A percentile compares a stretch with the other conserved stretches of the same genome.
phyloP scores from a whole-genome alignment of 148 eudicot species.

The Selenicereus undatus region DNA sequence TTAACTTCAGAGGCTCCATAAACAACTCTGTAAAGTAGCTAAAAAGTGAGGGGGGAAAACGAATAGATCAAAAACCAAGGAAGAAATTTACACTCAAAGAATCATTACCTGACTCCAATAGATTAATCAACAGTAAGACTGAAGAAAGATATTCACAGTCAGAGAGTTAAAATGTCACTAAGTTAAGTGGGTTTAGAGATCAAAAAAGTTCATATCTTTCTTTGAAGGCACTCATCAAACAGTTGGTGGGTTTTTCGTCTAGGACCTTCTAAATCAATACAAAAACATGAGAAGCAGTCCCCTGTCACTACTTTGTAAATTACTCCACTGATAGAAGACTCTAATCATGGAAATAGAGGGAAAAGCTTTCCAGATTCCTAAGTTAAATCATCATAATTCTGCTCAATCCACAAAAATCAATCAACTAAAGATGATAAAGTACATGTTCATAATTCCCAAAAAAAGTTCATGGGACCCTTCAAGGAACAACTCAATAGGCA shows the following conservation, averaged over 20 bases:
- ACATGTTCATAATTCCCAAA: not conserved
- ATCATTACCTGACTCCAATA: not conserved
- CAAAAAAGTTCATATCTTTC: slow-evolving; percentile 22
- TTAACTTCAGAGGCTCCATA: slow-evolving; percentile 21
- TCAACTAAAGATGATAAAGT: not conserved
- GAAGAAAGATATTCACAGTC: slow-evolving; percentile 4
- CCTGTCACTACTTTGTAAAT: slow-evolving; percentile 24
- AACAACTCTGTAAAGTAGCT: slow-evolving; percentile 13
- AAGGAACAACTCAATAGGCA: not conserved
- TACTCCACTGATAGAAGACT: slow-evolving; percentile 23
- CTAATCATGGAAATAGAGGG: not conserved
- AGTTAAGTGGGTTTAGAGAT: slow-evolving; percentile 15
- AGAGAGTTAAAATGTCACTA: slow-evolving; percentile 6
- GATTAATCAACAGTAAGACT: slow-evolving; percentile 1
- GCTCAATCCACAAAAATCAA: not conserved
- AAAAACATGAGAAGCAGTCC: not conserved
- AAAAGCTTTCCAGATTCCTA: slow-evolving; percentile 8
- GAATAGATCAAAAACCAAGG: not conserved
- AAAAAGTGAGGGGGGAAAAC: not conserved
- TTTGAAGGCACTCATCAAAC: slow-evolving; percentile 35
- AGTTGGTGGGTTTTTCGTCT: slow-evolving; percentile 3
- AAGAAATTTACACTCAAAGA: slow-evolving; percentile 1
- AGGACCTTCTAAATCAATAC: slow-evolving; percentile 5
- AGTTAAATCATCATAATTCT: slow-evolving; percentile 5
- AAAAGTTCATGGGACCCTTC: not conserved